Conservation (phyloP, 2,329 filamentous ascomycete genomes). For the Diatrype stigma region DNA sequence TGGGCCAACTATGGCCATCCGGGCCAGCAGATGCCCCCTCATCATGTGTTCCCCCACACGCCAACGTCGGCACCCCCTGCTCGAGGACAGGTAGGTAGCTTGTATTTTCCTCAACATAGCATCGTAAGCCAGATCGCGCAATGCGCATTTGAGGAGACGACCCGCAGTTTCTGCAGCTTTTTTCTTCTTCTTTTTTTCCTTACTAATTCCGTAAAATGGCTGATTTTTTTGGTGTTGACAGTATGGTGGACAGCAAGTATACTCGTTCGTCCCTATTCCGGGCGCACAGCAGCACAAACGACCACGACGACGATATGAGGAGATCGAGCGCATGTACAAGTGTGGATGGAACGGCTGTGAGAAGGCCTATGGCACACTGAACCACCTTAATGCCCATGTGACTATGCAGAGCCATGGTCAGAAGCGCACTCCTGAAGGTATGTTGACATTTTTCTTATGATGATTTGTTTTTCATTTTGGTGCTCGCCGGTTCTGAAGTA, state of each 20-base stretch:
- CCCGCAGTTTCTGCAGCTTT: neutral
- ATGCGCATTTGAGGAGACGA: neutral
- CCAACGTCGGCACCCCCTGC: conserved; percentile 52
- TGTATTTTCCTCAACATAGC: conserved; percentile 6
- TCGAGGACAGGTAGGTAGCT: conserved; percentile 55
- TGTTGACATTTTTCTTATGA: conserved; percentile 28
- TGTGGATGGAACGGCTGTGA: conserved; percentile 98
- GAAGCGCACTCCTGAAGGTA: conserved; percentile 97
- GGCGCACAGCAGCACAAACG: conserved; percentile 97
- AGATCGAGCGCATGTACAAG: conserved; percentile 99
- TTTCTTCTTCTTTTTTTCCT: conserved; percentile 5
- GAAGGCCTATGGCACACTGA: conserved; percentile 96
- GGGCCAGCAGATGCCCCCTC: conserved; percentile 44
- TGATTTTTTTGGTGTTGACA: conserved; percentile 31
- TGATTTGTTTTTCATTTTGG: neutral
- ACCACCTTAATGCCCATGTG: conserved; percentile 96
- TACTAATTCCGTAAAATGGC: conserved; percentile 19
- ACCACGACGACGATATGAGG: conserved; percentile 87
- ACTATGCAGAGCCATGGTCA: conserved; percentile 97
- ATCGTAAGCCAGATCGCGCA: conserved; percentile 12
- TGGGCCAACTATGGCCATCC: conserved; percentile 65
- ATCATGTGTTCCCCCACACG: conserved; percentile 52
- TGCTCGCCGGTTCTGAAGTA: neutral
- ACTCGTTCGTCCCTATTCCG: conserved; percentile 96
- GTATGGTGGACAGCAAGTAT: conserved; percentile 62